Evolutionary conservation across 352 stramenopile species (phyloP), one percentile per base, ranked within the genome.

Genomic region (Plasmopara viticola): DNA sequence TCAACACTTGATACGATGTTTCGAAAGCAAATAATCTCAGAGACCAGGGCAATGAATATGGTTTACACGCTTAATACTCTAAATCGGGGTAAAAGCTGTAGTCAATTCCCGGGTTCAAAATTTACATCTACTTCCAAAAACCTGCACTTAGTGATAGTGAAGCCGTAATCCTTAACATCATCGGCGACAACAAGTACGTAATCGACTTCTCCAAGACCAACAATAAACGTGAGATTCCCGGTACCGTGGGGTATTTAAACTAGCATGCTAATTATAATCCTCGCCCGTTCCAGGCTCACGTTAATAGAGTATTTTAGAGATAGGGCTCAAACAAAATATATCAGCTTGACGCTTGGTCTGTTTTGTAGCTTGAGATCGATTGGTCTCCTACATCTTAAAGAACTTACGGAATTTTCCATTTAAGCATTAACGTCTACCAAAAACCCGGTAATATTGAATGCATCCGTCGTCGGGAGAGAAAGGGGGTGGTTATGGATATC

Each of bases 1-100:
- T 64, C 41, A 58, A 64, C n/a, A 63, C 42, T 17, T 56, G 15
- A 35, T 7, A 5, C 7, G 55, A 68, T 17, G 49, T 64, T n/a
- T 60, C 6, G 31, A 35, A 38, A 35, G 20, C 50, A 52, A 35
- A 35, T 44, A 20, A 56, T 54, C 28, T 51, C 18, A 1, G 43
- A 53, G 14, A 68, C 46, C 13, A 12, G 40, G 1, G 60, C 33
- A 7, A 68, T 58, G 38, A 54, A 64, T 8, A 17, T 57, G n/a
- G 42, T 44, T 57, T 20, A 68, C n/a, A 50, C 18, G 15, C 45
- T 68, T 5, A 58, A 52, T 60, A 57, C 31, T 31, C 48, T 12
- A 57, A 8, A 1, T 64, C 45, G 10, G 41, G 44, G 1, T 53
- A 56, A 40, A 18, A 46, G 41, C 42, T 55, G 15, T 65, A 56